phyloP scores from a whole-genome alignment of 306 rosid genomes.

The Vigna unguiculata region DNA sequence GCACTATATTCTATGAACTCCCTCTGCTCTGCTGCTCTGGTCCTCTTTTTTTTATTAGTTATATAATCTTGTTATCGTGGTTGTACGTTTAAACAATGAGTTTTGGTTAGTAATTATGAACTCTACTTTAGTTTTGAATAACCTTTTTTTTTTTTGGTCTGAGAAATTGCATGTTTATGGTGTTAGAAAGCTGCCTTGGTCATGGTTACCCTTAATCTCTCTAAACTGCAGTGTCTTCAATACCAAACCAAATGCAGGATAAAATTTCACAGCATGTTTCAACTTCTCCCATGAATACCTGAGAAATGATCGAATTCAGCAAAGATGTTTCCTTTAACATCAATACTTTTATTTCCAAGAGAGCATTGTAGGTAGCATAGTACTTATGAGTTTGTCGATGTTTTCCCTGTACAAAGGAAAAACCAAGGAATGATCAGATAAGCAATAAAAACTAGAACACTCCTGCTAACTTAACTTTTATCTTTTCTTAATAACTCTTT shows the following conservation, averaged over 20 bases:
- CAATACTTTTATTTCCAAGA: slow-evolving; percentile 89
- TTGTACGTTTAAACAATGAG: too few relatives aligned
- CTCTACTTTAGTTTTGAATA: too few relatives aligned
- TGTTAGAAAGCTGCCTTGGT: too few relatives aligned
- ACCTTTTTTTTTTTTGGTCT: too few relatives aligned
- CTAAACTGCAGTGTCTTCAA: too few relatives aligned
- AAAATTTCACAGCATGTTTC: slow-evolving; percentile 34
- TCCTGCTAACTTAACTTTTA: not conserved
- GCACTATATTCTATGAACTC: too few relatives aligned
- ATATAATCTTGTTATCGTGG: too few relatives aligned
- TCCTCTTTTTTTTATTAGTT: too few relatives aligned
- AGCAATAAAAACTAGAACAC: slow-evolving; percentile 7
- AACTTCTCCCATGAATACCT: slow-evolving; percentile 57
- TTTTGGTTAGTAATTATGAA: too few relatives aligned
- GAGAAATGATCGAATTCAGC: slow-evolving; percentile 85
- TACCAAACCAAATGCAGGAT: slow-evolving; percentile 19
- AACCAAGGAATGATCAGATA: slow-evolving; percentile 26
- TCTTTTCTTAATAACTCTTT: not conserved
- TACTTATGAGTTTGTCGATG: slow-evolving; percentile 81
- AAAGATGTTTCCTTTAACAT: slow-evolving; percentile 91
- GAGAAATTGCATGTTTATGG: too few relatives aligned
- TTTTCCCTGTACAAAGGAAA: slow-evolving; percentile 63
- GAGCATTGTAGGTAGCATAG: slow-evolving; percentile 88
- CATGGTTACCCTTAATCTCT: too few relatives aligned
- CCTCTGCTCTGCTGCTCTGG: too few relatives aligned